These are phyloP conservation scores for Paramecium octaurelia DNA, from an alignment of 73 alveolate species.

Conservation along the genomic window DNA sequence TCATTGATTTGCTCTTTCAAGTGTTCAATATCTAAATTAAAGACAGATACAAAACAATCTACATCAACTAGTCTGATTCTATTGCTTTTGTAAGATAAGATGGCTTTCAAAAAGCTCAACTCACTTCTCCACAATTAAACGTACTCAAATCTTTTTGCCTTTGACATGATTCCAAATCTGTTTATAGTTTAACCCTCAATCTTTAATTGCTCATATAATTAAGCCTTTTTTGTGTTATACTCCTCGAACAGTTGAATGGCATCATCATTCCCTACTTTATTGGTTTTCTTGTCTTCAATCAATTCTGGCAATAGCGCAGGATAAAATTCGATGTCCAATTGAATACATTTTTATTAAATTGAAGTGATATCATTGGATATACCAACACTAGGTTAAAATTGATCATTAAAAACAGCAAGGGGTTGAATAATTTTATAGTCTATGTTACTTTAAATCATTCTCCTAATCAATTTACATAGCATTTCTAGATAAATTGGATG, in stretches of 20 bases:
- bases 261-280: constrained; percentile 50
- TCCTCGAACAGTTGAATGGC: constrained; percentile 39
- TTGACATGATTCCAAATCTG: neutral
- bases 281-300: constrained; percentile 37
- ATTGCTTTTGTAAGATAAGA: neutral
- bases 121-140: constrained; percentile 27
- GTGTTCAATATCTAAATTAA: constrained; percentile 2
- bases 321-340: constrained; percentile 39
- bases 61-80: neutral
- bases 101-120: neutral
- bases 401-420: neutral
- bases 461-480: constrained; percentile 83
- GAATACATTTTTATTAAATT: constrained; percentile 1
- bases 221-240: neutral
- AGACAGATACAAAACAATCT: neutral
- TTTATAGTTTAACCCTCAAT: neutral
- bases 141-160: neutral
- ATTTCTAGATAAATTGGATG: constrained; percentile 77
- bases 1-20: constrained; percentile 5
- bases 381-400: neutral
- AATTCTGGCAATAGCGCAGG: constrained; percentile 50
- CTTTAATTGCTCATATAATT: neutral
- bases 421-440: neutral
- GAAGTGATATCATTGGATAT: constrained; percentile 22
- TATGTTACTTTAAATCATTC: constrained; percentile 75